phyloP scores from a whole-genome alignment of 108 stramenopile species.

The Cyclostephanos invisitatus region DNA sequence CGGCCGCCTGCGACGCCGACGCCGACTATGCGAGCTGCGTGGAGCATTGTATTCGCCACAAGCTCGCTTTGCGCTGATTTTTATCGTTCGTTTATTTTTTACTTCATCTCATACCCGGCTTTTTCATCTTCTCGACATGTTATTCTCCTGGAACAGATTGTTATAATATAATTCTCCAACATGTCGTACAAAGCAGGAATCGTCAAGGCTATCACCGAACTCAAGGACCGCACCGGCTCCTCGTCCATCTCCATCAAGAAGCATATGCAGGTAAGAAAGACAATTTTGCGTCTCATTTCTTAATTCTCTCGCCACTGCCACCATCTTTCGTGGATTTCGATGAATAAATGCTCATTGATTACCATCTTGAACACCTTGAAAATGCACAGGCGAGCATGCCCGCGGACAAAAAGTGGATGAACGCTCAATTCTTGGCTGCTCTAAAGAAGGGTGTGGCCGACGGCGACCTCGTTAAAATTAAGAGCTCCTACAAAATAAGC shows the following conservation, averaged over 20 bases:
- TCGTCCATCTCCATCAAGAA: slow-evolving; percentile 17
- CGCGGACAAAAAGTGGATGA: slow-evolving; percentile 58
- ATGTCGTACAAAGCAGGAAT: slow-evolving; percentile 77
- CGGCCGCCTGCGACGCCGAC: too few species aligned
- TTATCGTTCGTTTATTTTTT: neutral
- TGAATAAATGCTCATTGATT: neutral
- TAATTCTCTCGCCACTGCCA: neutral
- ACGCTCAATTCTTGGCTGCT: slow-evolving; percentile 47
- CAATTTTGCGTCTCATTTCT: neutral
- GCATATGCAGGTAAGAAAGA: slow-evolving; percentile 14
- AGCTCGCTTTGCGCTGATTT: too few species aligned
- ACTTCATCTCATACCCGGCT: neutral
- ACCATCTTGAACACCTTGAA: neutral
- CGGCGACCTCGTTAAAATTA: slow-evolving; percentile 49
- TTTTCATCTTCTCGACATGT: neutral
- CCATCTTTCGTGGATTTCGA: neutral
- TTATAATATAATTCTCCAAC: slow-evolving; percentile 6
- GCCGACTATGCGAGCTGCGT: too few species aligned
- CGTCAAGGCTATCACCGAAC: slow-evolving; percentile 42
- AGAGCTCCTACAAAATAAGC: slow-evolving; percentile 57
- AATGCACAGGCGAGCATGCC: slow-evolving; percentile 27
- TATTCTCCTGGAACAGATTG: neutral
- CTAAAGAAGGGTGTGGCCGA: slow-evolving; percentile 46
- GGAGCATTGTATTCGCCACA: too few species aligned
- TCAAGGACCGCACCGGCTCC: slow-evolving; percentile 18